phyloP scores from a whole-genome alignment of 495 filamentous ascomycete genomes.

The Hypomontagnella submonticulosa region DNA sequence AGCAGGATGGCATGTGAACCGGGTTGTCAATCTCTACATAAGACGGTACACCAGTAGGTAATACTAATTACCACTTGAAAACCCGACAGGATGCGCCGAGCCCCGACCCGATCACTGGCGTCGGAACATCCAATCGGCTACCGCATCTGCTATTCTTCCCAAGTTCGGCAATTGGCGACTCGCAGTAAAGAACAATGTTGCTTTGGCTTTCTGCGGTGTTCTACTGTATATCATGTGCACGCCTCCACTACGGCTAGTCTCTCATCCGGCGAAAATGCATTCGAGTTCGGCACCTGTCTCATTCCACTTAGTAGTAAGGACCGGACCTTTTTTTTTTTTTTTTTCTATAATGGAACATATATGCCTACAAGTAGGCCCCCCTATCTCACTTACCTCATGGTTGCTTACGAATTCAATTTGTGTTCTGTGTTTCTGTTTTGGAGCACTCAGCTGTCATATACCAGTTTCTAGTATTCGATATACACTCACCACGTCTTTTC shows the following conservation, averaged over 20 bases:
- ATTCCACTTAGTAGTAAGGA: not conserved
- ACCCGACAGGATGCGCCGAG: slow-evolving; percentile 27
- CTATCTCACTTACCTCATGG: not conserved
- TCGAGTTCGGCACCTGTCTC: slow-evolving; percentile 32
- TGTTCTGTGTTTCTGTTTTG: too few relatives aligned
- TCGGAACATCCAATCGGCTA: slow-evolving; percentile 34
- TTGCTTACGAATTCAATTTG: too few relatives aligned
- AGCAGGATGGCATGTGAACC: not conserved
- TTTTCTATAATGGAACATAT: not conserved
- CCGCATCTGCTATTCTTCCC: slow-evolving; percentile 16
- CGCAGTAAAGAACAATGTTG: slow-evolving; percentile 11
- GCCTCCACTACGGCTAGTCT: slow-evolving; percentile 28
- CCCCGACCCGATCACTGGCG: slow-evolving; percentile 22
- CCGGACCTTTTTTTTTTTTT: not conserved
- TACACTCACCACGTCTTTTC: too few relatives aligned
- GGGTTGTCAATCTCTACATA: slow-evolving; percentile 5
- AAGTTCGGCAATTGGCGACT: slow-evolving; percentile 38
- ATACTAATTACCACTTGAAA: slow-evolving; percentile 16
- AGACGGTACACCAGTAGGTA: not conserved
- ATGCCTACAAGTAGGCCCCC: not conserved
- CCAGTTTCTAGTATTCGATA: too few relatives aligned
- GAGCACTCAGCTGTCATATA: too few relatives aligned
- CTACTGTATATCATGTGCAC: slow-evolving; percentile 14
- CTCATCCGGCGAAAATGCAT: slow-evolving; percentile 17
- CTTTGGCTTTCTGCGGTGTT: slow-evolving; percentile 22